phyloP scores from a whole-genome alignment of 116 monocot genomes.

The Posidonia oceanica region DNA sequence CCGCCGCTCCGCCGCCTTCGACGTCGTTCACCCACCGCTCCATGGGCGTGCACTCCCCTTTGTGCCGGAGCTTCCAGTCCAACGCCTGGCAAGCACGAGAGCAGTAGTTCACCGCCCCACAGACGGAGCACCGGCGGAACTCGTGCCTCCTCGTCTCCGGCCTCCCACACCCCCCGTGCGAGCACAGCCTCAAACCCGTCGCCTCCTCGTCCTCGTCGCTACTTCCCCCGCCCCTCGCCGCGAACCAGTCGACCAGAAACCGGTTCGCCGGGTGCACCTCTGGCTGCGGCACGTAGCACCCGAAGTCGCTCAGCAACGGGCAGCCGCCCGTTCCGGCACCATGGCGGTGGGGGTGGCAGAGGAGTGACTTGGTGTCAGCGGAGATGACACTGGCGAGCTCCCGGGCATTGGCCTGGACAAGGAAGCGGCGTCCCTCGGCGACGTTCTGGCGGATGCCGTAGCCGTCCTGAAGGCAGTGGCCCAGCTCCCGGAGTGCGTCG shows the following conservation, averaged over 20 bases:
- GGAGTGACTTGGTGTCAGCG: neutral
- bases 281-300: conserved; percentile 22
- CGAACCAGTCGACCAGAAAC: conserved; percentile 74
- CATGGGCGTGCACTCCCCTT: conserved; percentile 5
- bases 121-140: conserved; percentile 57
- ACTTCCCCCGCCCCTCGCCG: neutral
- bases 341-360: neutral
- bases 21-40: conserved; percentile 3
- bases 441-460: conserved; percentile 47
- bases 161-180: conserved; percentile 35
- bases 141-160: conserved; percentile 54
- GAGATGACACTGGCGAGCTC: conserved; percentile 20
- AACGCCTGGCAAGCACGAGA: conserved; percentile 64
- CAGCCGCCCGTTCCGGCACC: neutral
- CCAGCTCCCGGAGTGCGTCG: conserved; percentile 63
- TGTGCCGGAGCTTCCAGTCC: conserved; percentile 39
- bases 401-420: conserved; percentile 45
- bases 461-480: conserved; percentile 67
- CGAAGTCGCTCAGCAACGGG: conserved; percentile 45
- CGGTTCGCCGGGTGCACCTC: conserved; percentile 40
- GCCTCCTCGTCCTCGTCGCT: neutral
- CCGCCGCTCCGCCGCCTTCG: conserved; percentile 1
- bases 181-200: conserved; percentile 37
- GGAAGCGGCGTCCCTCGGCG: conserved; percentile 35
- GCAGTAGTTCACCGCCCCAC: conserved; percentile 51